Conservation (phyloP, 805 yeast genomes). For the Debaryomyces tyrocola region DNA sequence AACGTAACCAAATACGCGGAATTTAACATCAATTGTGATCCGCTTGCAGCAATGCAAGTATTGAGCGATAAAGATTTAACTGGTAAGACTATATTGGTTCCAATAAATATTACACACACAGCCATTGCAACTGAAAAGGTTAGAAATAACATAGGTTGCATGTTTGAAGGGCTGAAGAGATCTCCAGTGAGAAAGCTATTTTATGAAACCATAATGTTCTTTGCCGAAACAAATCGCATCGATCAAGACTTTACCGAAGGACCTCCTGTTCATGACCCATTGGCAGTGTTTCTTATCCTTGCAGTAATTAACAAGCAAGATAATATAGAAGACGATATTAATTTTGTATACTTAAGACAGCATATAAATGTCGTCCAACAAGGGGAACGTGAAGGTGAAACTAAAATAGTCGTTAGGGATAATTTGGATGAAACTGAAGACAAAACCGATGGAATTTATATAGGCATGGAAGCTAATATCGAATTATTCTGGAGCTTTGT, state of each 20-base stretch:
- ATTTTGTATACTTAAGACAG: constrained; percentile 25
- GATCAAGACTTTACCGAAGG: constrained; percentile 38
- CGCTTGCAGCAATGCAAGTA: constrained; percentile 66
- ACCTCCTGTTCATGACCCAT: constrained; percentile 81
- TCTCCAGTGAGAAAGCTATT: constrained; percentile 45
- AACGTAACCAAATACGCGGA: constrained; percentile 60
- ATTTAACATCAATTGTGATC: constrained; percentile 75
- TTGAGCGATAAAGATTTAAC: constrained; percentile 46
- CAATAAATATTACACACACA: constrained; percentile 70
- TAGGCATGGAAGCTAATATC: constrained; percentile 16
- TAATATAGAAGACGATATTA: constrained; percentile 15
- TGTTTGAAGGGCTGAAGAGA: constrained; percentile 20
- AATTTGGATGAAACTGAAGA: constrained; percentile 7
- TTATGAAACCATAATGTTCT: constrained; percentile 22
- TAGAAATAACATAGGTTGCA: constrained; percentile 26
- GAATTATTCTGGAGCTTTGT: constrained; percentile 16
- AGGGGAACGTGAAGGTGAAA: constrained; percentile 34
- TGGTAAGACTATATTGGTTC: constrained; percentile 55
- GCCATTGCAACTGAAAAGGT: constrained; percentile 46
- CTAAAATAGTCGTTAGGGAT: neutral
- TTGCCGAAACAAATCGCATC: constrained; percentile 12
- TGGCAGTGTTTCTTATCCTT: constrained; percentile 62
- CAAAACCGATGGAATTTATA: constrained; percentile 13
- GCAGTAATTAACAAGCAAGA: constrained; percentile 33
- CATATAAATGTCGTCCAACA: constrained; percentile 21